Evolutionary conservation across 352 stramenopile species (phyloP).

Genomic region (Pythium phragmiticola): DNA sequence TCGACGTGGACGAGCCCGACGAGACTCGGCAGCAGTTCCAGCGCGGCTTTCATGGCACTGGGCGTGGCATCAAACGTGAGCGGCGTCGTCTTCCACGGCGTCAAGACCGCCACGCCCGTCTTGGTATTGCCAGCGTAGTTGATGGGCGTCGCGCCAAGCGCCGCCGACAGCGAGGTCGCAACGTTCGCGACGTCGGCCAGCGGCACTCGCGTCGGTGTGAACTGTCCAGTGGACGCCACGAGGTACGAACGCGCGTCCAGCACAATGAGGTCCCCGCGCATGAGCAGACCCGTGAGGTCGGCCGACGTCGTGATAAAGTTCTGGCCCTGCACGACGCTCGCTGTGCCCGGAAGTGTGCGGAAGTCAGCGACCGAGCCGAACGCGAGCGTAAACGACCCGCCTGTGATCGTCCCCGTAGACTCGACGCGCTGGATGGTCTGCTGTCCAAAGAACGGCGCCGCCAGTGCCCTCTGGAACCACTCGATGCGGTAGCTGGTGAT

Average conservation of each 20-base stretch:
- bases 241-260: slow-evolving; percentile 76
- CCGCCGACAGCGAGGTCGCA: slow-evolving; percentile 17
- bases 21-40: slow-evolving; percentile 86
- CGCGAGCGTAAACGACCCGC: slow-evolving; percentile 61
- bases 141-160: slow-evolving; percentile 29
- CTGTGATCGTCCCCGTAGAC: slow-evolving; percentile 46
- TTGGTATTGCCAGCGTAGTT: slow-evolving; percentile 57
- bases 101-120: slow-evolving; percentile 34
- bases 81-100: slow-evolving; percentile 58
- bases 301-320: slow-evolving; percentile 73
- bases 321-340: slow-evolving; percentile 52
- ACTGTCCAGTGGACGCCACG: slow-evolving; percentile 65
- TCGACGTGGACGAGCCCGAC: slow-evolving; percentile 89
- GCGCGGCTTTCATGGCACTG: slow-evolving; percentile 56
- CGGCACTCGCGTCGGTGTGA: slow-evolving; percentile 69
- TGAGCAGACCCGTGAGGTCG: slow-evolving; percentile 87
- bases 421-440: slow-evolving; percentile 52
- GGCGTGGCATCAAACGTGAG: slow-evolving; percentile 59
- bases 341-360: slow-evolving; percentile 45
- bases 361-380: slow-evolving; percentile 38
- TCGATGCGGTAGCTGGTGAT: slow-evolving; percentile 58
- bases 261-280: slow-evolving; percentile 77
- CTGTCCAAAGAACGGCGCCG: slow-evolving; percentile 57
- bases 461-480: slow-evolving; percentile 62
- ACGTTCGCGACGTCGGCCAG: slow-evolving; percentile 42